Percentiles rank a stretch among this genome's conserved stretches.
Evolutionary conservation across 768 basidiomycete species (phyloP).

Genomic region (Suillus clintonianus): DNA sequence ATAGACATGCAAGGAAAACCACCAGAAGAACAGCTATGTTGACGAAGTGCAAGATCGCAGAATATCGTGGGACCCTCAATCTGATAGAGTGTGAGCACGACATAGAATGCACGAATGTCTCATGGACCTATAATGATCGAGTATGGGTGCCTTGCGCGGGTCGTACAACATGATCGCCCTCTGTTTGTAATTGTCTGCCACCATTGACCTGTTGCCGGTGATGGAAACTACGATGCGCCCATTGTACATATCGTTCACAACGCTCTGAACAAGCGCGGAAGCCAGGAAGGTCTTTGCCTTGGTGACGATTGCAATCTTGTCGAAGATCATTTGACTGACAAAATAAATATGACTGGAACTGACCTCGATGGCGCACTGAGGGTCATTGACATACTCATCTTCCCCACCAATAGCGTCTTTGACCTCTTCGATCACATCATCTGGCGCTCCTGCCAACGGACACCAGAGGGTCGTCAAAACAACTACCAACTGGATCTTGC

Average conservation of each 20-base stretch:
- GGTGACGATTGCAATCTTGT: conserved; percentile 86
- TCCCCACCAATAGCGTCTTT: conserved; percentile 57
- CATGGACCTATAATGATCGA: conserved; percentile 79
- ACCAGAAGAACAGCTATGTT: conserved; percentile 71
- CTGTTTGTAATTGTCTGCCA: conserved; percentile 90
- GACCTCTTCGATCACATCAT: conserved; percentile 67
- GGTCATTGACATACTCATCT: conserved; percentile 58
- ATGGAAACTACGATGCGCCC: conserved; percentile 75
- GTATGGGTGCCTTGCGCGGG: conserved; percentile 61
- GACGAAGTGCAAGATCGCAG: conserved; percentile 74
- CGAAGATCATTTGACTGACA: neutral
- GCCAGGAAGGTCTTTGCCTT: conserved; percentile 83
- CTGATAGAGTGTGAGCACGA: conserved; percentile 34
- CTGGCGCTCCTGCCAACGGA: conserved; percentile 76
- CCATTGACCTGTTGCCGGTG: conserved; percentile 65
- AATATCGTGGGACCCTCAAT: conserved; percentile 81
- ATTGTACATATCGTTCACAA: conserved; percentile 84
- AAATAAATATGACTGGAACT: conserved; percentile 24
- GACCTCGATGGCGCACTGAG: conserved; percentile 87
- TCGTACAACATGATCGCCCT: conserved; percentile 75
- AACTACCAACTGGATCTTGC: conserved; percentile 72
- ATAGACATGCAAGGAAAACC: conserved; percentile 73
- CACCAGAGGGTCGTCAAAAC: conserved; percentile 85
- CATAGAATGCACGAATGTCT: conserved; percentile 1
- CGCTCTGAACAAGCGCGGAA: conserved; percentile 80